phyloP scores from a whole-genome alignment of 2,329 filamentous ascomycete species.

The Penicillium sp. region DNA sequence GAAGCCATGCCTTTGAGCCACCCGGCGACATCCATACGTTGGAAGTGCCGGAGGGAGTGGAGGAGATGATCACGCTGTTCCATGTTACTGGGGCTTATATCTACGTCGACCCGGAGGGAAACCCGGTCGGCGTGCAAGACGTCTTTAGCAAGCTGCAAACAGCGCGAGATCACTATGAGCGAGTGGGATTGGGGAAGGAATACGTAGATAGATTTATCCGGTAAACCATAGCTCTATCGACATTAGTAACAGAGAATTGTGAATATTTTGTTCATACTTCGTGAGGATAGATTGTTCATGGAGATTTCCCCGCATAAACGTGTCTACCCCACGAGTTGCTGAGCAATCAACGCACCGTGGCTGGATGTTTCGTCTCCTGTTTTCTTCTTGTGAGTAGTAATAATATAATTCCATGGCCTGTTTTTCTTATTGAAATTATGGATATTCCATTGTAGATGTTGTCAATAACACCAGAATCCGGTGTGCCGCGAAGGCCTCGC shows the following conservation, averaged over 20 bases:
- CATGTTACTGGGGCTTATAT: conserved; percentile 35
- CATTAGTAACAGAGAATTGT: too few relatives aligned
- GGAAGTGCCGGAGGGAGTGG: conserved; percentile 30
- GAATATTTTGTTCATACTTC: too few relatives aligned
- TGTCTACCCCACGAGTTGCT: neutral
- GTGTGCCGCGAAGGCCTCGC: too few relatives aligned
- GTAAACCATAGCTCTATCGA: too few relatives aligned
- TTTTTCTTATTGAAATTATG: too few relatives aligned
- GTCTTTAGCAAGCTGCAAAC: conserved; percentile 31
- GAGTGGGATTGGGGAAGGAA: conserved; percentile 26
- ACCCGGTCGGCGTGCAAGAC: conserved; percentile 29
- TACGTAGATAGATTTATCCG: conserved; percentile 28
- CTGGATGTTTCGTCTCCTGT: neutral
- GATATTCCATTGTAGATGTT: too few relatives aligned
- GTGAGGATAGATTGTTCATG: too few relatives aligned
- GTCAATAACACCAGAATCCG: neutral
- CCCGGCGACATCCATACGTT: conserved; percentile 35
- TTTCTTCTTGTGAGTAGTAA: too few relatives aligned
- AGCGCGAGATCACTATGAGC: conserved; percentile 30
- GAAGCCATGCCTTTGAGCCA: conserved; percentile 33
- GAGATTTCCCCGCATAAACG: too few relatives aligned
- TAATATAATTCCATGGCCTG: too few relatives aligned
- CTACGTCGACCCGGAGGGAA: conserved; percentile 31
- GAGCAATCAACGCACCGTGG: neutral
- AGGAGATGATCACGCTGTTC: conserved; percentile 34